These are phyloP conservation scores for Lenwebbia sp. DNA, from an alignment of 345 rosid genomes.

Conservation along the genomic window DNA sequence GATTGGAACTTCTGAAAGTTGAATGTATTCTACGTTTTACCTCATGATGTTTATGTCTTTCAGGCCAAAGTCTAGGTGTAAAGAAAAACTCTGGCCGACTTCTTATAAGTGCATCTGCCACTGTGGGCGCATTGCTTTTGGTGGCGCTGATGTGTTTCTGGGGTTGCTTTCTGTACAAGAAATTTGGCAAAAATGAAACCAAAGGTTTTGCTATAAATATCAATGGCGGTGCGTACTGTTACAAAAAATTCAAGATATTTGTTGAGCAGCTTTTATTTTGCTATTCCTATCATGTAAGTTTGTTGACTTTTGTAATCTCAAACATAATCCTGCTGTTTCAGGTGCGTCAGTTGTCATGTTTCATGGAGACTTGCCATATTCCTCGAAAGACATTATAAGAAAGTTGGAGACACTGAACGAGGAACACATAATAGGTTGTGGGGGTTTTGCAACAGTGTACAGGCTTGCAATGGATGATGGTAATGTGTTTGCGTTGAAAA, in stretches of 20 bases:
- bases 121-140: conserved; percentile 89
- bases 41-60: conserved; percentile 2
- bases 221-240: conserved; percentile 56
- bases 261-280: background rate
- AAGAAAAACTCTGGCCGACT: conserved; percentile 68
- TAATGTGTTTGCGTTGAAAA: conserved; percentile 78
- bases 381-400: conserved; percentile 91
- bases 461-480: conserved; percentile 98
- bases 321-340: conserved; percentile 16
- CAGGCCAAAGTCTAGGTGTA: conserved; percentile 54
- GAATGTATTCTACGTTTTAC: background rate
- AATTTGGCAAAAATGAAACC: conserved; percentile 78
- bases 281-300: background rate
- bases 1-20: background rate
- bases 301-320: background rate
- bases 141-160: conserved; percentile 99
- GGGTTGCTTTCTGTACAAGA: conserved; percentile 98
- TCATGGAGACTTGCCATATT: conserved; percentile 95
- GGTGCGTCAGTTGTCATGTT: conserved; percentile 98
- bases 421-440: conserved; percentile 83
- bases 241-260: background rate
- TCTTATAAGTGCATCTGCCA: conserved; percentile 88
- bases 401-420: conserved; percentile 77
- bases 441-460: conserved; percentile 97
- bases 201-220: conserved; percentile 74